Percentiles rank a stretch among this genome's conserved stretches.
Evolutionary conservation across 2,329 filamentous ascomycete species (phyloP).

Genomic region (Beauveria asiatica): DNA sequence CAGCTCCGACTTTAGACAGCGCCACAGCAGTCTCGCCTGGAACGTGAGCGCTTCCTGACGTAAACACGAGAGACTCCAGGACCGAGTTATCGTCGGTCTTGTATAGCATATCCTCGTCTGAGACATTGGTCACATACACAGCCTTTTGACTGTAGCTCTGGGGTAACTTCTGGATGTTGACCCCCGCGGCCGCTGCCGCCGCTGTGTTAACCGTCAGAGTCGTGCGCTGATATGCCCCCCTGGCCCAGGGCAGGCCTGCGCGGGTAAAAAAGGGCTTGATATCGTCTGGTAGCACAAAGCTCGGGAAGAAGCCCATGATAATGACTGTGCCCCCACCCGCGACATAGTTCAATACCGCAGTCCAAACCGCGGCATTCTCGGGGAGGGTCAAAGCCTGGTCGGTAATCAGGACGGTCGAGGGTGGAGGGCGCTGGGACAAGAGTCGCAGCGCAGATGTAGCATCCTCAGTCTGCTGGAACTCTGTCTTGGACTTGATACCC

Average conservation of each 20-base stretch:
- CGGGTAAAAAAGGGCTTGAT: constrained; percentile 2
- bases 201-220: not conserved
- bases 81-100: not conserved
- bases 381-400: constrained; percentile 11
- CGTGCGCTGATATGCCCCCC: not conserved
- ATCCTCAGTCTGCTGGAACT: constrained; percentile 5
- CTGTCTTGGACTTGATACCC: constrained; percentile 3
- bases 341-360: constrained; percentile 9
- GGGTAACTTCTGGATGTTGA: not conserved
- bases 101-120: not conserved
- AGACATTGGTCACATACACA: not conserved
- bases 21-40: constrained; percentile 16
- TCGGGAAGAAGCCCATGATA: constrained; percentile 16
- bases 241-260: not conserved
- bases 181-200: no score
- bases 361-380: constrained; percentile 12
- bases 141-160: not conserved
- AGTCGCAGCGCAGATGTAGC: constrained; percentile 3
- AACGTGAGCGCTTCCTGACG: not conserved
- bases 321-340: constrained; percentile 10
- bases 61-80: not conserved
- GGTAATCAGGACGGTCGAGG: constrained; percentile 13
- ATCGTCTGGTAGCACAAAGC: not conserved
- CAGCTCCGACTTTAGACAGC: constrained; percentile 20
- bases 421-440: constrained; percentile 5